phyloP scores from a whole-genome alignment of 1,284 basidiomycete species.

The Mycosarcoma maydis region DNA sequence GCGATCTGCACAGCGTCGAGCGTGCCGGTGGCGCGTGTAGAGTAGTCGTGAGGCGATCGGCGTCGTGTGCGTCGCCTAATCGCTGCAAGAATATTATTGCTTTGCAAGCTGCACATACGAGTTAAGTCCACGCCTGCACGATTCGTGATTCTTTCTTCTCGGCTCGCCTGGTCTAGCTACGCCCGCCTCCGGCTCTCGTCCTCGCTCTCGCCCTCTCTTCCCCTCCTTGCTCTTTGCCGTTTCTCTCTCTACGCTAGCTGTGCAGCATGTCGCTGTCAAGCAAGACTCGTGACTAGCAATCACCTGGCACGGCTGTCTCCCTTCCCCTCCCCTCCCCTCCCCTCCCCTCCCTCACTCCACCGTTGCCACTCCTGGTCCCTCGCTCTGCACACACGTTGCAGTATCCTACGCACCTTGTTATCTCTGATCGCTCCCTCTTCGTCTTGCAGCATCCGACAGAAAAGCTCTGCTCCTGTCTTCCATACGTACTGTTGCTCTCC shows the following conservation, averaged over 20 bases:
- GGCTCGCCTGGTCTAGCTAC: neutral
- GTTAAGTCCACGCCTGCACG: neutral
- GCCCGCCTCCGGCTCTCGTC: neutral
- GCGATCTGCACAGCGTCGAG: no score
- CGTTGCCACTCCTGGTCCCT: neutral
- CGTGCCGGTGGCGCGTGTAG: no score
- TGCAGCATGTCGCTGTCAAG: neutral
- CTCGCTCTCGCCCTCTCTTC: neutral
- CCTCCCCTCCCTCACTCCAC: neutral
- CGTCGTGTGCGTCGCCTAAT: no score
- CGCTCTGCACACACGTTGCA: no score
- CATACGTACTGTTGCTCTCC: no score
- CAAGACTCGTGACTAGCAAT: no score
- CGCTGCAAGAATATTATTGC: neutral
- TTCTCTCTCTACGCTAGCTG: neutral
- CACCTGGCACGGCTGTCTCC: neutral
- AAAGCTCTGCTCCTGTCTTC: no score
- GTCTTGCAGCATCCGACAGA: no score
- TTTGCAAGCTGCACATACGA: neutral
- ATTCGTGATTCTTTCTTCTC: constrained; percentile 1
- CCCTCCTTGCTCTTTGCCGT: neutral
- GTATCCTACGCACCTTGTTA: no score
- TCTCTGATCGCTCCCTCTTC: no score
- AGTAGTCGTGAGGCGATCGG: no score
- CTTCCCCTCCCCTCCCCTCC: no score